Base-by-base conservation (phyloP, 305 asterid species). In the Fraxinus latifolia region DNA sequence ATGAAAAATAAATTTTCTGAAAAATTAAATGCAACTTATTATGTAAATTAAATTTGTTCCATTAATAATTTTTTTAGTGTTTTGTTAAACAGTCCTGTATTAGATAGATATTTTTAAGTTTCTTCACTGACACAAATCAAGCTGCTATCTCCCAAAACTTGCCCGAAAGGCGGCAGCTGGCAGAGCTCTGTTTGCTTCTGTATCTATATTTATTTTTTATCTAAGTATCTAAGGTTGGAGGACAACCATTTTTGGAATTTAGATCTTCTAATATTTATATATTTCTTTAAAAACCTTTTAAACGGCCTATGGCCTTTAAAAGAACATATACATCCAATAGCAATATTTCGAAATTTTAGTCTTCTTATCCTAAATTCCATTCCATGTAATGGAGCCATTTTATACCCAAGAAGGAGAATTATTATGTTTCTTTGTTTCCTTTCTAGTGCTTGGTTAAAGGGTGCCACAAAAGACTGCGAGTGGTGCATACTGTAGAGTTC, bases 401-500 rank as follows among this genome's bases (percentile, higher is more conserved):
- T 60, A 42, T 58, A 21, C 23, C 72, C 3, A 70, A 21, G 39
- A 36, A 60, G 27, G 19, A 4, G 17, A 47, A 32, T 42, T 79
- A 70, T 65, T 76, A 17, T 68, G 25, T 25, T 42, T 77, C 44
- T 77, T 32, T 76, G 74, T 81, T 76, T 79, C 68, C 73, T 37
- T 47, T 81, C 67, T 79, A 94, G 99, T 96, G 99, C 88, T 86
- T 96, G 90, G 98, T 94, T 65, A 96, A 94, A 90, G 98, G 99
- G 79, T 94, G 98, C 94, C 98, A 96, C 88, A 94, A 89, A 88
- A 91, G 98, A 91, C 86, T 96, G 87, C 95, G 98, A 29, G 89
- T 96, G 67, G 98, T 96, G 80, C 98, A 96, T 87, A 94, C 98
- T 4, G 90, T 94, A 88, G 98, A 96, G 84, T 96, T 96, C 89